Evolutionary conservation across 208 protist genomes (phyloP).

Genomic region (Leishmania major): DNA sequence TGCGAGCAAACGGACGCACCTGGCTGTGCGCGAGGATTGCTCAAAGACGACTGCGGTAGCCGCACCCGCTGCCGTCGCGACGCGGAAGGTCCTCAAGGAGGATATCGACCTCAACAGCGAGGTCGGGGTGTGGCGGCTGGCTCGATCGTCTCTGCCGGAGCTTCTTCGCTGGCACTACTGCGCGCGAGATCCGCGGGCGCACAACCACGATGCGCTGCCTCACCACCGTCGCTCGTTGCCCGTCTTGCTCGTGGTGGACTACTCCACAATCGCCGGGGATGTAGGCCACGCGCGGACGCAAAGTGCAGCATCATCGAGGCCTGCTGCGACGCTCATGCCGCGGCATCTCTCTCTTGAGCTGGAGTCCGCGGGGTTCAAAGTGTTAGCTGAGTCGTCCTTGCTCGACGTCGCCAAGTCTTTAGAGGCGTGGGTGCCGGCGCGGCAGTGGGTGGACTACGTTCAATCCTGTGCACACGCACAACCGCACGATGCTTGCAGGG

Average conservation of each 20-base stretch:
- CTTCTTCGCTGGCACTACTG: conserved; percentile 83
- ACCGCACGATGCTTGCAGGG: neutral
- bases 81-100: conserved; percentile 45
- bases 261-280: conserved; percentile 33
- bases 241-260: conserved; percentile 71
- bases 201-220: conserved; percentile 70
- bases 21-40: neutral
- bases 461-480: neutral
- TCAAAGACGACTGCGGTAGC: neutral
- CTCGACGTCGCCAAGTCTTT: conserved; percentile 28
- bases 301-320: neutral
- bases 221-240: conserved; percentile 57
- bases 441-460: conserved; percentile 25
- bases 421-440: conserved; percentile 37
- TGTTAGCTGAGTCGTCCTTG: conserved; percentile 28
- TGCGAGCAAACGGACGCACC: neutral
- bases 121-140: conserved; percentile 55
- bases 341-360: conserved; percentile 55
- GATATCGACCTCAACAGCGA: conserved; percentile 63
- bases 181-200: conserved; percentile 79
- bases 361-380: conserved; percentile 43
- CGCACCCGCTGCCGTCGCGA: neutral
- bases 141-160: conserved; percentile 16
- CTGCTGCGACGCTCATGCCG: conserved; percentile 52
- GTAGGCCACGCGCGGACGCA: neutral